Evolutionary conservation across 2,329 filamentous ascomycete genomes (phyloP).

Genomic region (Phoma sp.): DNA sequence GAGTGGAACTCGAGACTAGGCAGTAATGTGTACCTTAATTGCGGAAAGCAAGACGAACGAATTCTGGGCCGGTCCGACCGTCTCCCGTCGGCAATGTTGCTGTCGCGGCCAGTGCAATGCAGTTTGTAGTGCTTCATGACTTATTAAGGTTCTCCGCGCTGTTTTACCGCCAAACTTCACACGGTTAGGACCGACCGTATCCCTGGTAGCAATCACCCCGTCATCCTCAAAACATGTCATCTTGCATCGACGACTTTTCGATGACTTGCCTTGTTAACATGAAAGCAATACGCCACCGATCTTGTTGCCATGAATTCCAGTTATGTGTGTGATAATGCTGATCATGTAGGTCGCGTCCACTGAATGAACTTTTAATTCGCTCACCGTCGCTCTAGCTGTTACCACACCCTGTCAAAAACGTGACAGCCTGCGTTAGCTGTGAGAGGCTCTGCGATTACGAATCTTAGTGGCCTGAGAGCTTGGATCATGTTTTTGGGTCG

Average conservation of each 20-base stretch:
- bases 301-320: neutral
- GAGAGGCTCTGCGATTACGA: neutral
- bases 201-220: conserved; percentile 4
- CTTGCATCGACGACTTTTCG: conserved; percentile 1
- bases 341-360: no score
- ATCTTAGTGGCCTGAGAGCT: neutral
- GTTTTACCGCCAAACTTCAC: conserved; percentile 8
- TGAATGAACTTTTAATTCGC: neutral
- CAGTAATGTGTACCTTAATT: no score
- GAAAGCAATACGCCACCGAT: conserved; percentile 3
- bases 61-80: neutral
- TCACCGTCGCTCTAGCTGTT: neutral
- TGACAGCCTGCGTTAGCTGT: neutral
- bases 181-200: conserved; percentile 1
- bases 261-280: conserved; percentile 1
- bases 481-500: no score
- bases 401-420: no score
- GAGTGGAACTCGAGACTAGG: no score
- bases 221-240: neutral
- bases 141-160: neutral
- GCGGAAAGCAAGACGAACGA: no score
- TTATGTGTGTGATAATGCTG: neutral
- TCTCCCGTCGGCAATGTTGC: neutral
- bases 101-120: neutral
- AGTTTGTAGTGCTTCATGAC: neutral